A percentile compares a stretch with the other conserved stretches of the same genome.
phyloP scores from a whole-genome alignment of 352 stramenopile species.

The Phytophthora pluvialis region DNA sequence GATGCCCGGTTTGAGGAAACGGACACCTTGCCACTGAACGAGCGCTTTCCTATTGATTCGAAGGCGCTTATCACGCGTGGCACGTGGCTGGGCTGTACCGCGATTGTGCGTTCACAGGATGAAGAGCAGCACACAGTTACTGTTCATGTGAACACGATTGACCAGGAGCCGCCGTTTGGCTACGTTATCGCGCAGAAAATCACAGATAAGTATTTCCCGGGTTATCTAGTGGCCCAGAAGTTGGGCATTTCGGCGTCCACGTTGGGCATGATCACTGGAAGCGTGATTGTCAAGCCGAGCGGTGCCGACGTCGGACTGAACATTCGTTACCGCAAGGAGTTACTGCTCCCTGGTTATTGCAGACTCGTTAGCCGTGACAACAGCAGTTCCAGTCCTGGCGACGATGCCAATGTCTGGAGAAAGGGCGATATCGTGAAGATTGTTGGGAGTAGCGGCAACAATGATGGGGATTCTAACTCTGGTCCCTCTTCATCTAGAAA shows the following conservation, averaged over 20 bases:
- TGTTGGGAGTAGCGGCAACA: slow-evolving; percentile 80
- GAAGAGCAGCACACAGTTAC: slow-evolving; percentile 86
- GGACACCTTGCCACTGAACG: slow-evolving; percentile 73
- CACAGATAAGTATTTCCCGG: slow-evolving; percentile 86
- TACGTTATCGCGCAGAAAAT: slow-evolving; percentile 94
- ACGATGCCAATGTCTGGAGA: slow-evolving; percentile 81
- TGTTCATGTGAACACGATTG: slow-evolving; percentile 92
- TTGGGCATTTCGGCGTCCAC: slow-evolving; percentile 92
- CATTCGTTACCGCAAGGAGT: slow-evolving; percentile 81
- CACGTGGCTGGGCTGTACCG: slow-evolving; percentile 92
- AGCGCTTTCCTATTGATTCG: slow-evolving; percentile 91
- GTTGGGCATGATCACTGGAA: slow-evolving; percentile 95
- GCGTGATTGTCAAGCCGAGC: slow-evolving; percentile 93
- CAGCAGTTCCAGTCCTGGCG: slow-evolving; percentile 9
- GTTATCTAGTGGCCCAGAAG: slow-evolving; percentile 86
- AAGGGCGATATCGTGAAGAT: slow-evolving; percentile 93
- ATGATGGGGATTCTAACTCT: slow-evolving; percentile 10
- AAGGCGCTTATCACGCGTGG: slow-evolving; percentile 90
- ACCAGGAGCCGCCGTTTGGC: slow-evolving; percentile 96
- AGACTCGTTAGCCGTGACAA: slow-evolving; percentile 57
- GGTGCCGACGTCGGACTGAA: slow-evolving; percentile 92
- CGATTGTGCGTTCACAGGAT: slow-evolving; percentile 68
- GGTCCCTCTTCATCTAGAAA: slow-evolving; percentile 11
- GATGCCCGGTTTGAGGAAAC: slow-evolving; percentile 95
- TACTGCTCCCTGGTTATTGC: slow-evolving; percentile 94